Percentiles rank a stretch among this genome's conserved stretches.
phyloP scores from a whole-genome alignment of 1,139 yeast genomes.

The Kurtzmaniella quercitrusa region DNA sequence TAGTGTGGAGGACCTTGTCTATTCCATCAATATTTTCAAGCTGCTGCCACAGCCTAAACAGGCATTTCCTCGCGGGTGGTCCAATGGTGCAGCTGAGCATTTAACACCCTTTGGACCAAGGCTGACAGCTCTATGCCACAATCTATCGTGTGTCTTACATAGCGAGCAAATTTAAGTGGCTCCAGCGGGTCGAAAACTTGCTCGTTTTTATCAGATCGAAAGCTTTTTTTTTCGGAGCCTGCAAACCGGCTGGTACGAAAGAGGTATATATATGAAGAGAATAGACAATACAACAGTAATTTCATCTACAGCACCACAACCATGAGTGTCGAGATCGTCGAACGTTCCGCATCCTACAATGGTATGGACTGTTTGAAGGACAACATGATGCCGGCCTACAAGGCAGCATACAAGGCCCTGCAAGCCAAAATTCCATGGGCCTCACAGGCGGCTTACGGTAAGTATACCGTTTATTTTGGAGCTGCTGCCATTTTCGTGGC shows the following conservation, averaged over 20 bases:
- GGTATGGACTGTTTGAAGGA: conserved; percentile 41
- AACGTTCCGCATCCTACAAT: neutral
- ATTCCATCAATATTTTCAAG: no score
- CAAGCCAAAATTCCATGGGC: conserved; percentile 40
- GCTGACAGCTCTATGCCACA: no score
- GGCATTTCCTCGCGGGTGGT: no score
- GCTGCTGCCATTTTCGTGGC: conserved; percentile 34
- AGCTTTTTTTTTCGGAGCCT: neutral
- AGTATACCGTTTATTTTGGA: conserved; percentile 44
- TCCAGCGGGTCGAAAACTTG: neutral
- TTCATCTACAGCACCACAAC: neutral
- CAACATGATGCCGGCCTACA: conserved; percentile 22
- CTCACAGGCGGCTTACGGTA: conserved; percentile 36
- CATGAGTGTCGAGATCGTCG: neutral
- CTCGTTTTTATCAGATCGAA: neutral
- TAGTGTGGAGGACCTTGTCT: no score
- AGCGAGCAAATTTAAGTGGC: neutral
- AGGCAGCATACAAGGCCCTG: conserved; percentile 21
- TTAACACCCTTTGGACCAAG: no score
- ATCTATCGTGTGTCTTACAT: no score
- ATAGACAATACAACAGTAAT: neutral
- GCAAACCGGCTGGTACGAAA: neutral
- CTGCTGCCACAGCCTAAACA: no score
- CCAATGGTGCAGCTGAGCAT: no score
- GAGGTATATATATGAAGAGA: neutral